Evolutionary conservation across 83 land plant species (phyloP), one percentile per base, ranked within the genome.

Genomic region (Isoetes engelmannii): DNA sequence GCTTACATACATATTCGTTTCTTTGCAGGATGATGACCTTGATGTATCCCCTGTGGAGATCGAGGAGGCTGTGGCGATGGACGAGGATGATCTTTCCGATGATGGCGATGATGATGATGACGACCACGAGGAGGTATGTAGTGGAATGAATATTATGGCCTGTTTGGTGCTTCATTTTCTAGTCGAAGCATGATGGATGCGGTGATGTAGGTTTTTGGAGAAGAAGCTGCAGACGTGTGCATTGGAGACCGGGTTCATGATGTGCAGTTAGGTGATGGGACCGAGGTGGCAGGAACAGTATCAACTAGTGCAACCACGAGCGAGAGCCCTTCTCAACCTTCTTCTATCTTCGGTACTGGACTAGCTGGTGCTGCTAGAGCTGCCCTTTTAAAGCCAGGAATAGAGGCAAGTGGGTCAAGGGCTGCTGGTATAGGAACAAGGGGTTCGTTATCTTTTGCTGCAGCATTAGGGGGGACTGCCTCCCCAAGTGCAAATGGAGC

Each of bases 91-190:
- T 68, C 70, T 88, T 8, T 94, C 99, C 6, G 97, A 94, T 15
- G 99, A 94, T 48, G 99, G 86, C 20, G 99, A 94, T 69, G 97
- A 90, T 56, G 96, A 92, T 48, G 80, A 88, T 42, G 97, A 92
- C 44, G 87, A 85, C 61, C 89, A 82, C 55, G 63, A 83, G 12
- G 54, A 51, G 54, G 54, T 51, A 51, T 51, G 3, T 51, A 15
- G 55, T 51, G 55, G 3, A 12, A 1, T 51, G 13, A 15, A 12
- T 51, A 12, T 12, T 51, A 15, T 51, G 17, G 3, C 17, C 13
- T 51, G 55, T 51, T 17, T 51, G 55, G 17, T 51, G 55, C 55
- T 51, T 1, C 15, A 18, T n/a, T 18, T 45, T 45, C 45, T 8
- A 37, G n/a, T n/a, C n/a, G n/a, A 28, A 69, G 13, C 7, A 7